Conservation (phyloP, 2,329 filamentous ascomycete species). For the Cordyceps fumosorosea region DNA sequence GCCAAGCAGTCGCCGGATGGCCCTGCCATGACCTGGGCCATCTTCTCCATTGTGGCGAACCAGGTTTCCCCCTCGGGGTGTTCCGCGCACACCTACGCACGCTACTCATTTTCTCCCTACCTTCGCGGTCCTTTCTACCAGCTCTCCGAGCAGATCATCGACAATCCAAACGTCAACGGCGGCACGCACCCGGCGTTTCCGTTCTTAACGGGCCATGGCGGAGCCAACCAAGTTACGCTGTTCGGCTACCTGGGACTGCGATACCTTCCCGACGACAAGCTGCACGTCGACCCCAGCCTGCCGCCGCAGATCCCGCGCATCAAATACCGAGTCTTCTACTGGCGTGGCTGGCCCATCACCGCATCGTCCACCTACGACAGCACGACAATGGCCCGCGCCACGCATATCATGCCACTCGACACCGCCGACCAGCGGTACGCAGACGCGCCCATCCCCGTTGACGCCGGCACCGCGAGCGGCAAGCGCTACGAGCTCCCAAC, state of each 20-base stretch:
- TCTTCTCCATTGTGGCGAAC: slow-evolving; percentile 61
- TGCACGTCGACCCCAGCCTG: slow-evolving; percentile 54
- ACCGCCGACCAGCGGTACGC: slow-evolving; percentile 50
- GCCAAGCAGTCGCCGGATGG: slow-evolving; percentile 44
- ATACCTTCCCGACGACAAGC: slow-evolving; percentile 49
- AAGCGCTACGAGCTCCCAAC: slow-evolving; percentile 40
- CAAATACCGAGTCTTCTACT: slow-evolving; percentile 23
- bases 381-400: slow-evolving; percentile 22
- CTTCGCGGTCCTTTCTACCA: slow-evolving; percentile 62
- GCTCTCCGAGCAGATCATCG: slow-evolving; percentile 61
- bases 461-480: slow-evolving; percentile 34
- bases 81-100: slow-evolving; percentile 59
- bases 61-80: slow-evolving; percentile 61
- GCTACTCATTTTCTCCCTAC: slow-evolving; percentile 58
- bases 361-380: slow-evolving; percentile 22
- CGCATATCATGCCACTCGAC: slow-evolving; percentile 32
- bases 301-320: slow-evolving; percentile 51
- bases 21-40: slow-evolving; percentile 67
- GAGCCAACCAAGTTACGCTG: slow-evolving; percentile 59
- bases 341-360: slow-evolving; percentile 21
- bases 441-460: slow-evolving; percentile 50
- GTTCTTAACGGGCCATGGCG: slow-evolving; percentile 65
- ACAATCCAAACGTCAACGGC: slow-evolving; percentile 53
- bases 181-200: slow-evolving; percentile 52
- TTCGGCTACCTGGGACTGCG: slow-evolving; percentile 63